phyloP scores from a whole-genome alignment of 2,329 filamentous ascomycete genomes.

The Claviceps quebecensis region DNA sequence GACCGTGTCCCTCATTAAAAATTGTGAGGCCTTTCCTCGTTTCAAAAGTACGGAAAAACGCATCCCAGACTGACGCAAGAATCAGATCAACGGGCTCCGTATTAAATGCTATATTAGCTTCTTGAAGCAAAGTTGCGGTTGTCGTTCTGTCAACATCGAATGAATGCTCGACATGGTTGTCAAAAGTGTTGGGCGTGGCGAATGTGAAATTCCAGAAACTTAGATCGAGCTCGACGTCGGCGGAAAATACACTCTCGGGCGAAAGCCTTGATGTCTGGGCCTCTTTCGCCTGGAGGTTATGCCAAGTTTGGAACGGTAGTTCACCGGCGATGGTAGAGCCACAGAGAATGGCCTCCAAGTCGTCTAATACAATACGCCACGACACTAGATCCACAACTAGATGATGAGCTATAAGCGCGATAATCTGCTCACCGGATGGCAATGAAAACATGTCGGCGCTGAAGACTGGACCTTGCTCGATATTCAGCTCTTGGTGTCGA shows the following conservation, averaged over 20 bases:
- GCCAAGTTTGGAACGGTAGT: constrained; percentile 24
- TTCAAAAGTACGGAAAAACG: constrained; percentile 18
- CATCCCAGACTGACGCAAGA: constrained; percentile 15
- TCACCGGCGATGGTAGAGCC: constrained; percentile 8
- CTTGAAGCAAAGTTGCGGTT: not conserved
- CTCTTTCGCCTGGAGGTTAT: constrained; percentile 6
- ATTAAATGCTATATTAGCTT: constrained; percentile 1
- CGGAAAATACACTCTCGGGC: not conserved
- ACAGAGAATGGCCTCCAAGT: constrained; percentile 26
- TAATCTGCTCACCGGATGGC: constrained; percentile 8
- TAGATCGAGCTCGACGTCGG: not conserved
- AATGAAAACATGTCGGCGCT: constrained; percentile 1
- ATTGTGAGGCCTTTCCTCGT: constrained; percentile 15
- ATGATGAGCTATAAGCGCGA: constrained; percentile 23
- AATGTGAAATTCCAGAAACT: constrained; percentile 1
- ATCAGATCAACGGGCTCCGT: constrained; percentile 21
- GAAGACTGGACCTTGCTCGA: constrained; percentile 13
- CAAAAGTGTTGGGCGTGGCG: not conserved
- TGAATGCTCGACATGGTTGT: constrained; percentile 1
- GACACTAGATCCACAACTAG: constrained; percentile 30
- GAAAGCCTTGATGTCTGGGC: not conserved
- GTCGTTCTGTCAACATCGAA: not conserved
- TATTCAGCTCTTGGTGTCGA: constrained; percentile 2
- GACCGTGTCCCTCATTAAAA: constrained; percentile 10
- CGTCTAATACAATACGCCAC: constrained; percentile 29